Percentiles rank a stretch among this genome's conserved stretches.
Evolutionary conservation across 1,284 basidiomycete genomes (phyloP).

Genomic region (Heterobasidion irregulare): DNA sequence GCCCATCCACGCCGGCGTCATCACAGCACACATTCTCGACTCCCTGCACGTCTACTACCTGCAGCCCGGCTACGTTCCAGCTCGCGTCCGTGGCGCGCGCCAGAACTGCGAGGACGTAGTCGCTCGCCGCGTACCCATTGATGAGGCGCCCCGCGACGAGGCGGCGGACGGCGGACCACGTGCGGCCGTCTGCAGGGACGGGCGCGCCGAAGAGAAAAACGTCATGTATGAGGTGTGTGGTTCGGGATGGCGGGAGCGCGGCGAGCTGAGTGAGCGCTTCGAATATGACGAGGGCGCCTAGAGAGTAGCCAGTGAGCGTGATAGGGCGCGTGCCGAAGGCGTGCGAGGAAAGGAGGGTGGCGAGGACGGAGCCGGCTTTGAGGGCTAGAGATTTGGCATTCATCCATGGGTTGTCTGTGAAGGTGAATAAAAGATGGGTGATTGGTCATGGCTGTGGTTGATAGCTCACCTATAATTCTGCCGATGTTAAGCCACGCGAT

Average conservation of each 20-base stretch:
- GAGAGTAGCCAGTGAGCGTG: conserved; percentile 47
- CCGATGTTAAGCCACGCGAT: conserved; percentile 45
- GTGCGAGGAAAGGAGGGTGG: conserved; percentile 39
- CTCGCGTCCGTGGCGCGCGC: conserved; percentile 56
- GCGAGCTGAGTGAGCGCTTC: conserved; percentile 34
- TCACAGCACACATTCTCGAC: conserved; percentile 60
- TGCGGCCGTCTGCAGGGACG: conserved; percentile 40
- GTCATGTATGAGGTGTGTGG: conserved; percentile 56
- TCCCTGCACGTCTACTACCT: conserved; percentile 55
- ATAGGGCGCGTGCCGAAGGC: conserved; percentile 51
- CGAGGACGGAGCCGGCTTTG: conserved; percentile 50
- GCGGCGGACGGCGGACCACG: conserved; percentile 59
- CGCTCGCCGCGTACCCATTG: conserved; percentile 63
- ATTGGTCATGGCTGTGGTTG: background rate
- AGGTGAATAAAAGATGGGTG: background rate
- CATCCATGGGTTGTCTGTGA: conserved; percentile 52
- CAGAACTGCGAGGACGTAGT: conserved; percentile 71
- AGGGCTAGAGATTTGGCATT: conserved; percentile 41
- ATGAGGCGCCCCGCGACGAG: conserved; percentile 64
- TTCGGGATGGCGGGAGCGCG: conserved; percentile 32
- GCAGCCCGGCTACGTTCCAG: conserved; percentile 64
- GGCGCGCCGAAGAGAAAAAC: conserved; percentile 72
- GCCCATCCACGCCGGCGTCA: conserved; percentile 37
- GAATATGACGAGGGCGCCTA: conserved; percentile 47
- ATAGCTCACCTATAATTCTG: conserved; percentile 38